Conservation (phyloP, 1,284 basidiomycete genomes). For the Cutaneotrichosporon daszewskae region DNA sequence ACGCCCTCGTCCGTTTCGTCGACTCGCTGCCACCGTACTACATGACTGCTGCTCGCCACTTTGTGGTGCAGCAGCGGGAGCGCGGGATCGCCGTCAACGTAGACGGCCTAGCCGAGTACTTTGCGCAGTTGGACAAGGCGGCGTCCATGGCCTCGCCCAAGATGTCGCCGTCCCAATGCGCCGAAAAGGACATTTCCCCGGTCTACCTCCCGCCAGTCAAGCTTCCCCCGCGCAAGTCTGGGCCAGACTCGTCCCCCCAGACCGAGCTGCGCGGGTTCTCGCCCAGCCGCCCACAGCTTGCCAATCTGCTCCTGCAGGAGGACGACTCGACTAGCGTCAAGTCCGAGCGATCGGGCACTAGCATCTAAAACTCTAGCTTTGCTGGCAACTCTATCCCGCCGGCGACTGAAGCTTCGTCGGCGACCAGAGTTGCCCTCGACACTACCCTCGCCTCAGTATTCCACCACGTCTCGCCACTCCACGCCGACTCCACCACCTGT, state of each 20-base stretch:
- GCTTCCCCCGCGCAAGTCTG: neutral
- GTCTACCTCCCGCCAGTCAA: neutral
- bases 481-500: too few species aligned
- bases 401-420: too few species aligned
- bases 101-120: slow-evolving; percentile 11
- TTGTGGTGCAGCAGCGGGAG: slow-evolving; percentile 2
- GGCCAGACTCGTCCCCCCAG: neutral
- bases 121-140: slow-evolving; percentile 12
- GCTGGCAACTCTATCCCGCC: too few species aligned
- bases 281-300: slow-evolving; percentile 8
- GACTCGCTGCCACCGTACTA: slow-evolving; percentile 10
- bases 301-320: slow-evolving; percentile 9
- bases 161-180: neutral
- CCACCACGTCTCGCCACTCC: too few species aligned
- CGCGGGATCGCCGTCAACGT: slow-evolving; percentile 9
- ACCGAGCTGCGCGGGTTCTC: slow-evolving; percentile 1
- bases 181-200: neutral
- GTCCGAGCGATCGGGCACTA: too few species aligned
- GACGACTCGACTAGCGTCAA: too few species aligned
- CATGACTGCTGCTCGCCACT: slow-evolving; percentile 5
- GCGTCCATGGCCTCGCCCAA: neutral
- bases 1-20: slow-evolving; percentile 4
- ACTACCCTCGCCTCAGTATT: too few species aligned
- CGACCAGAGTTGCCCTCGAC: too few species aligned
- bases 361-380: too few species aligned